Evolutionary conservation across 176 grass and related monocot genomes (phyloP), one percentile per base, ranked within the genome.

Genomic region (Avena sativa): DNA sequence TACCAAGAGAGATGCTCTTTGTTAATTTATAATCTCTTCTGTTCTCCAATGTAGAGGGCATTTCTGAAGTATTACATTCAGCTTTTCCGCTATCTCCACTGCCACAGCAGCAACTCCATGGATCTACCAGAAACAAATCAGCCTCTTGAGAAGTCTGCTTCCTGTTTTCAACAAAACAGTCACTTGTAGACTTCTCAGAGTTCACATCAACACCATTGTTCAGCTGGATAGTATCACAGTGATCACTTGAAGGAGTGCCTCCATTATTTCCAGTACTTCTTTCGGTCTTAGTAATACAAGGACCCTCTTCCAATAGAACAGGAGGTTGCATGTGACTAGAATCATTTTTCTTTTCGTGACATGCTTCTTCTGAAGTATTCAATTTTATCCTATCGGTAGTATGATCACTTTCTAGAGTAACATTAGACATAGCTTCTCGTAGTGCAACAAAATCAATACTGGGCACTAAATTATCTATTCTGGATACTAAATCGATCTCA

Each of bases 1-100:
- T 93, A 78, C 97, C 94, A 88, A 94, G 84, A 81, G 71, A 90
- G 56, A 87, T 90, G 79, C 49, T 88, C 88, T 90, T 96, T 48
- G 65, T 74, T 80, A 89, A 87, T 83, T 89, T 87, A 74, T 75
- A 81, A 83, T 67, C 91, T 71, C 91, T 80, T 86, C 43, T 57
- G 20, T 46, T 65, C 65, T 57, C 80, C 83, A 75, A 76, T 20
- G 25, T 79, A 71, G 67, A 76, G 50, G 55, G 55, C 50, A 67
- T 8, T 11, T 71, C 14, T 60, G 82, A 78, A 58, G 68, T 9
- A 12, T 58, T 74, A 75, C 74, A 12, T 80, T 50, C 49, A 88
- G 74, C n/a, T 83, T 77, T 74, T 23, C 15, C 79, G 86, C 40
- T 80, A 81, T 28, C 6, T 82, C 61, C 49, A 63, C 48, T 76